Conservation (phyloP, 768 basidiomycete species). For the Piloderma croceum region DNA sequence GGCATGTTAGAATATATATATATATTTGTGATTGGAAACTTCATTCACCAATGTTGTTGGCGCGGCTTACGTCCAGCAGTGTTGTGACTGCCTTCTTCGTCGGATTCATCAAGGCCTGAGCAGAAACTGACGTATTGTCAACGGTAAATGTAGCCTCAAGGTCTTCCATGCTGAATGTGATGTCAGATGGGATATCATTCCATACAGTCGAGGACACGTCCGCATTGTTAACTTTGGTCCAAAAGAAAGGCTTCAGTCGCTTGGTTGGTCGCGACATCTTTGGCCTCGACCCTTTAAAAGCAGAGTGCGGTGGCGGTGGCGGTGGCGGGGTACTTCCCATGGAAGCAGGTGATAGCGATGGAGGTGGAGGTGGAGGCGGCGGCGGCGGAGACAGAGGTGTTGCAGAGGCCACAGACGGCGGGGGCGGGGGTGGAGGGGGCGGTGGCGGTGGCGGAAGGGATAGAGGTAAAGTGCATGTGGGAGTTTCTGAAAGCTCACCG, state of each 20-base stretch:
- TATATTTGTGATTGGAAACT: not conserved
- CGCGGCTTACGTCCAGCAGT: slow-evolving; percentile 71
- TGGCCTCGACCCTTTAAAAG: slow-evolving; percentile 17
- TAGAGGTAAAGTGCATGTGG: not conserved
- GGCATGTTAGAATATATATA: slow-evolving; percentile 7
- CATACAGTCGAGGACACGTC: slow-evolving; percentile 57
- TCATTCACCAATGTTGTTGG: slow-evolving; percentile 78
- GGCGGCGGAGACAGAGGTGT: slow-evolving; percentile 28
- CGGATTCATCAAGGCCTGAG: slow-evolving; percentile 28
- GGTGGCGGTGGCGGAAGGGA: slow-evolving; percentile 28
- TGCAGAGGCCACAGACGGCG: slow-evolving; percentile 10
- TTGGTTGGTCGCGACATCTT: slow-evolving; percentile 43
- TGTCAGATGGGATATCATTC: slow-evolving; percentile 44
- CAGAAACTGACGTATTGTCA: slow-evolving; percentile 39
- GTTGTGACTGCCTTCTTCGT: slow-evolving; percentile 64
- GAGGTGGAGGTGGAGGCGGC: slow-evolving; percentile 28
- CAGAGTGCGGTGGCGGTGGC: slow-evolving; percentile 23
- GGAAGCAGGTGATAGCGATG: slow-evolving; percentile 1
- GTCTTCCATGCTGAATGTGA: slow-evolving; percentile 58
- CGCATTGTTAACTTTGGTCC: slow-evolving; percentile 67
- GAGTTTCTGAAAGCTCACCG: too few species aligned
- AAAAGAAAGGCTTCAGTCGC: slow-evolving; percentile 81
- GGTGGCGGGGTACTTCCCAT: slow-evolving; percentile 17
- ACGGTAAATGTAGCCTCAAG: slow-evolving; percentile 70
- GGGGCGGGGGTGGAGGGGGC: slow-evolving; percentile 28